Percentiles rank a stretch among this genome's conserved stretches.
Conservation (phyloP, 345 rosid genomes). For the Durio zibethinus region DNA sequence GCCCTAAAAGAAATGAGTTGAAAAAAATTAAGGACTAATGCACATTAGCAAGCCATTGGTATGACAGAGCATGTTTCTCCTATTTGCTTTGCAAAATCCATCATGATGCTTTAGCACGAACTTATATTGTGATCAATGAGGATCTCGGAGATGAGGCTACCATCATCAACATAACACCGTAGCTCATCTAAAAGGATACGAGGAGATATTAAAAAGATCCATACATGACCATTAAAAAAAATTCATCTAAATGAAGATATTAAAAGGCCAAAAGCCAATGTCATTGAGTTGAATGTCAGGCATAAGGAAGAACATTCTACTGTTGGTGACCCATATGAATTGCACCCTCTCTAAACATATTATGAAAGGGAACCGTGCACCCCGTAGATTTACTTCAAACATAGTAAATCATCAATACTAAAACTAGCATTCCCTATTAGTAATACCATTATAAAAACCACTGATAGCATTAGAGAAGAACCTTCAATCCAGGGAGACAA, state of each 20-base stretch:
- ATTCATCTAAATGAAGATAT: background rate
- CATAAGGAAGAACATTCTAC: background rate
- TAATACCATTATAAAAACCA: background rate
- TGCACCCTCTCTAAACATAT: background rate
- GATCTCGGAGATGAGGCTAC: constrained; percentile 90
- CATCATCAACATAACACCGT: constrained; percentile 75
- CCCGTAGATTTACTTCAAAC: background rate
- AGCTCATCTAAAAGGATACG: constrained; percentile 57
- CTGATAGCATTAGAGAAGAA: constrained; percentile 20
- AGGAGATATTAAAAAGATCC: background rate
- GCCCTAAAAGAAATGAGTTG: background rate
- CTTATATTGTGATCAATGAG: constrained; percentile 74
- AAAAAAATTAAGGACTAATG: background rate
- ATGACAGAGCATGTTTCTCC: background rate
- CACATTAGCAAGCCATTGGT: background rate
- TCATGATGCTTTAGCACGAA: constrained; percentile 6
- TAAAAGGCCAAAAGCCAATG: background rate
- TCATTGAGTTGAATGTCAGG: background rate
- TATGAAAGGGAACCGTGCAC: background rate
- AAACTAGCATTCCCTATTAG: background rate
- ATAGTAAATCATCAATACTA: background rate
- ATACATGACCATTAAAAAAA: background rate
- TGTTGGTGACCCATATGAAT: background rate
- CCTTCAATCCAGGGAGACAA: constrained; percentile 88
- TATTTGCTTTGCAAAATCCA: background rate